Percentiles rank a stretch among this genome's conserved stretches.
phyloP scores from a whole-genome alignment of 2,329 filamentous ascomycete species.

The Ceratocystis harringtonii region DNA sequence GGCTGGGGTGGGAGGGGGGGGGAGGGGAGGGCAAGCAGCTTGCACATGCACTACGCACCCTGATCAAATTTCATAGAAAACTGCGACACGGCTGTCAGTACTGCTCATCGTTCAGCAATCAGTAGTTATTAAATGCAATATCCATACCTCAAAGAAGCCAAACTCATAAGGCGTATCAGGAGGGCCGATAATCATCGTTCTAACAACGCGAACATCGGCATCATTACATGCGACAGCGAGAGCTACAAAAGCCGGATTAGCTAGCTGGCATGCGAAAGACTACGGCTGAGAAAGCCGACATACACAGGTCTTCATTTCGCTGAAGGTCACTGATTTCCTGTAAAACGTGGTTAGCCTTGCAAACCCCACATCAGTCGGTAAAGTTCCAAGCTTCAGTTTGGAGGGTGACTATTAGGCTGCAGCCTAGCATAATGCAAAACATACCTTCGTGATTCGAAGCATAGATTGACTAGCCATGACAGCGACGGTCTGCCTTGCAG shows the following conservation, averaged over 20 bases:
- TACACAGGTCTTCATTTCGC: slow-evolving; percentile 70
- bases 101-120: neutral
- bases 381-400: no score
- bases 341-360: slow-evolving; percentile 7
- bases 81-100: slow-evolving; percentile 27
- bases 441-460: slow-evolving; percentile 70
- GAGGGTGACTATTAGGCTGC: neutral
- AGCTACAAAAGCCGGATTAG: slow-evolving; percentile 33
- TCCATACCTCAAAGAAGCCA: slow-evolving; percentile 76
- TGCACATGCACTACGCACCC: slow-evolving; percentile 33
- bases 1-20: neutral
- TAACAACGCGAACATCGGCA: slow-evolving; percentile 74
- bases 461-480: slow-evolving; percentile 72
- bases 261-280: neutral
- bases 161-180: slow-evolving; percentile 94
- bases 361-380: slow-evolving; percentile 5
- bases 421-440: neutral
- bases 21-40: neutral
- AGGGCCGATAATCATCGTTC: slow-evolving; percentile 78
- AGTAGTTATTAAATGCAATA: no score
- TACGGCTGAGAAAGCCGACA: slow-evolving; percentile 23
- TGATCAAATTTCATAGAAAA: slow-evolving; percentile 63
- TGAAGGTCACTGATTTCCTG: slow-evolving; percentile 80
- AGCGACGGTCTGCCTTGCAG: slow-evolving; percentile 6
- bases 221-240: slow-evolving; percentile 79